phyloP scores from a whole-genome alignment of 2,329 filamentous ascomycete species.

The Verticillium nonalfalfae region DNA sequence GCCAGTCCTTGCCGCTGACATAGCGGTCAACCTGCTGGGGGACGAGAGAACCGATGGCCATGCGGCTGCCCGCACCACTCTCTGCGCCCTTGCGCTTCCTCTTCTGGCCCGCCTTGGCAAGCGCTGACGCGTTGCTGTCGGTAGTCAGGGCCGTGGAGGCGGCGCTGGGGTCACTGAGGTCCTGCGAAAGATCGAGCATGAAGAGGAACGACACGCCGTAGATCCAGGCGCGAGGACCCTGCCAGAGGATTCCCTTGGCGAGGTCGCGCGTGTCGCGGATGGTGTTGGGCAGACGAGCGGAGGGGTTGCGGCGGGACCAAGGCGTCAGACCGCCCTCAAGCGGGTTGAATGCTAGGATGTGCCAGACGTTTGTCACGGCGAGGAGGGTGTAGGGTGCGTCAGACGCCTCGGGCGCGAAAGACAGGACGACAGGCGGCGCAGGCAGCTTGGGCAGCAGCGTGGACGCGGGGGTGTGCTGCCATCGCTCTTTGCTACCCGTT shows the following conservation, averaged over 20 bases:
- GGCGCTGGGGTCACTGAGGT: conserved; percentile 45
- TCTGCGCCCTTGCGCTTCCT: conserved; percentile 44
- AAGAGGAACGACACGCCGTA: conserved; percentile 83
- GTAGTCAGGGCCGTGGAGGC: conserved; percentile 10
- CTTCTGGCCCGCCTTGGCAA: conserved; percentile 32
- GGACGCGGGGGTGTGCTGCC: conserved; percentile 68
- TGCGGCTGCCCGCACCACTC: conserved; percentile 47
- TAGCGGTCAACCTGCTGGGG: conserved; percentile 30
- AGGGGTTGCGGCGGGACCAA: conserved; percentile 81
- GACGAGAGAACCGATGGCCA: conserved; percentile 36
- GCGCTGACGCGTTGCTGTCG: conserved; percentile 10
- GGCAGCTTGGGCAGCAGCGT: conserved; percentile 64
- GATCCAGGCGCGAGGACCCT: conserved; percentile 72
- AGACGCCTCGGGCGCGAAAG: conserved; percentile 50
- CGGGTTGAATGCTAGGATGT: conserved; percentile 75
- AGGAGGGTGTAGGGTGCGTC: conserved; percentile 43
- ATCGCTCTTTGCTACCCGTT: conserved; percentile 48
- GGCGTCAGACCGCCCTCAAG: conserved; percentile 69
- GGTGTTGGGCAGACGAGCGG: conserved; percentile 64
- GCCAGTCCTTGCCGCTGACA: conserved; percentile 25
- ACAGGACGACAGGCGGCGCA: conserved; percentile 58
- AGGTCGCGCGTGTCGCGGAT: conserved; percentile 72
- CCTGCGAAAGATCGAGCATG: conserved; percentile 80
- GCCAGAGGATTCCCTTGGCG: conserved; percentile 82
- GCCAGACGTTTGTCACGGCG: conserved; percentile 46